phyloP scores from a whole-genome alignment of 768 basidiomycete genomes.

The Astraeus odoratus region DNA sequence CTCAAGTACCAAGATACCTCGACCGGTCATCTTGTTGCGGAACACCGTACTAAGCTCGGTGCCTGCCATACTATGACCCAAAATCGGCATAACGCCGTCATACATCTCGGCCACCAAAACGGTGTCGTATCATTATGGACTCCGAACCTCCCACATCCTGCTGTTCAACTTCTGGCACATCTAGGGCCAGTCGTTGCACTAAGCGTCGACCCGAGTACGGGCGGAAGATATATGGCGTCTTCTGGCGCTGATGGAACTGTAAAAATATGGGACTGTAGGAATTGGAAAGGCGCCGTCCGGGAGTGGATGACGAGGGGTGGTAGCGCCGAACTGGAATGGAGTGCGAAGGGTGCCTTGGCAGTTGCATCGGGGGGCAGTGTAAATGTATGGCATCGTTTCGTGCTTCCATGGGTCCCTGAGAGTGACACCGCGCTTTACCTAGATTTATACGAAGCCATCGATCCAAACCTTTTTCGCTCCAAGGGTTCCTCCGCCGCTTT shows the following conservation, averaged over 20 bases:
- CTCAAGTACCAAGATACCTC: slow-evolving; percentile 97
- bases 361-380: slow-evolving; percentile 80
- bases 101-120: slow-evolving; percentile 92
- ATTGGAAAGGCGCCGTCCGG: slow-evolving; percentile 86
- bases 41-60: slow-evolving; percentile 88
- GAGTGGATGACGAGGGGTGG: slow-evolving; percentile 71
- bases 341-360: slow-evolving; percentile 74
- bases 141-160: slow-evolving; percentile 86
- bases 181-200: slow-evolving; percentile 79
- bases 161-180: slow-evolving; percentile 88
- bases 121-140: slow-evolving; percentile 97
- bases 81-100: slow-evolving; percentile 89
- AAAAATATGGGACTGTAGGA: slow-evolving; percentile 95
- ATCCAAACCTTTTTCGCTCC: slow-evolving; percentile 50
- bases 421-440: slow-evolving; percentile 6
- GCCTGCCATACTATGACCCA: slow-evolving; percentile 81
- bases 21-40: slow-evolving; percentile 78
- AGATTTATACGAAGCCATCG: slow-evolving; percentile 70
- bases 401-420: background rate
- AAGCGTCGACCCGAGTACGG: slow-evolving; percentile 76
- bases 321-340: slow-evolving; percentile 72
- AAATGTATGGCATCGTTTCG: slow-evolving; percentile 46
- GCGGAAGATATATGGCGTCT: slow-evolving; percentile 89
- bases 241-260: slow-evolving; percentile 82
- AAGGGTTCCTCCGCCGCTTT: slow-evolving; percentile 64